Conservation (phyloP, 2,329 filamentous ascomycete species). For the Davidsoniella virescens region DNA sequence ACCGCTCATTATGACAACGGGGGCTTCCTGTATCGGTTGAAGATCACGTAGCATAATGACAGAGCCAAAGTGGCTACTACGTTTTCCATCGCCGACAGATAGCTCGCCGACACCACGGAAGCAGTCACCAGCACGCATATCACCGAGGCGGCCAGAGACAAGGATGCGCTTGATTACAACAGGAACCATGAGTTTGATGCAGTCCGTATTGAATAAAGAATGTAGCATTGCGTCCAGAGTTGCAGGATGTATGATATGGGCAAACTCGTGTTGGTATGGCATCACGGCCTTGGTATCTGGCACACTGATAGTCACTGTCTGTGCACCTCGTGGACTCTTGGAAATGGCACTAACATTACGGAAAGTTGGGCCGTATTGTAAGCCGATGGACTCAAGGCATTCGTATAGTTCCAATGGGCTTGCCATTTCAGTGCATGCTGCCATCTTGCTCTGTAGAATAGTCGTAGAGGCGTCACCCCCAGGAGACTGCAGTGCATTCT, state of each 20-base stretch:
- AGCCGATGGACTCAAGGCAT: conserved; percentile 31
- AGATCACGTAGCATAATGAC: no score
- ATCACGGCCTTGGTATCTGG: conserved; percentile 35
- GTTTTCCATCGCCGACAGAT: conserved; percentile 15
- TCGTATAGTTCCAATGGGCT: conserved; percentile 26
- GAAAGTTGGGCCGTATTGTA: conserved; percentile 35
- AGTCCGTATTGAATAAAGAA: conserved; percentile 29
- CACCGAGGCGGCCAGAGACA: conserved; percentile 25
- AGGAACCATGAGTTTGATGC: conserved; percentile 31
- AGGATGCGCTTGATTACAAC: conserved; percentile 29
- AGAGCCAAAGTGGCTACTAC: no score
- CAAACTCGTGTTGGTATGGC: conserved; percentile 36
- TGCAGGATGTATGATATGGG: conserved; percentile 39
- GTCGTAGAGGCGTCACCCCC: neutral
- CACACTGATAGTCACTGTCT: conserved; percentile 25
- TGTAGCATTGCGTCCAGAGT: conserved; percentile 42
- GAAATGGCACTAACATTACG: conserved; percentile 28
- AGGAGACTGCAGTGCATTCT: no score
- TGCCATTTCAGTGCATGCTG: neutral
- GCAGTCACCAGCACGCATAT: conserved; percentile 17
- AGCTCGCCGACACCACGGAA: conserved; percentile 28
- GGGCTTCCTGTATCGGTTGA: conserved; percentile 10
- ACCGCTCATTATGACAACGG: conserved; percentile 28
- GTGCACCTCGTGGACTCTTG: conserved; percentile 19
- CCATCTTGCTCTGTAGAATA: neutral